Evolutionary conservation across 176 grass and related monocot genomes (phyloP), one percentile per base, ranked within the genome.

Genomic region (Raddia guianensis): DNA sequence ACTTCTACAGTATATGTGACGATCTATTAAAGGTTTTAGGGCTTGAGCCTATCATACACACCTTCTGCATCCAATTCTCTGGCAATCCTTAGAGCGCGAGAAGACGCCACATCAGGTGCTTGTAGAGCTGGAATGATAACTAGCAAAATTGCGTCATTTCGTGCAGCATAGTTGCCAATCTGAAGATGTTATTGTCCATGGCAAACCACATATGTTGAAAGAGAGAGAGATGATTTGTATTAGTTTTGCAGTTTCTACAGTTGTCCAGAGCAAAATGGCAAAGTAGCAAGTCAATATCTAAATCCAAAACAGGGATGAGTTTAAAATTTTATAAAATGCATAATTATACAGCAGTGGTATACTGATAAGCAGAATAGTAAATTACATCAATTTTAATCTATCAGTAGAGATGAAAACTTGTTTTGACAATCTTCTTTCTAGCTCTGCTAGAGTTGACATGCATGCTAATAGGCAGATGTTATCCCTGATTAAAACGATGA

Each of bases 11-110:
- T 35, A 66, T 53, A 66, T 53, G 16, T 55, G 18, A 56, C 27
- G 49, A 56, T 21, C 43, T 68, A 14, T 67, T 53, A 37, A 13
- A 9, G 49, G 45, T 66, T 14, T 12, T 80, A 27, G 8, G 37
- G 45, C 35, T 52, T 55, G 16, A 79, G 12, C 9, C 12, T 16
- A 32, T 75, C 70, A 72, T 44, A 76, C 67, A 59, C 68, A 97
- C 91, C 93, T 86, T 97, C 93, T 66, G 86, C 53, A 70, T 93
- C 94, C 52, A 93, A 84, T 88, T 97, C 90, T 69, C 86, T 97
- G 16, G 88, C 94, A 62, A 86, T 72, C 50, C 83, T 84, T 82
- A 97, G 94, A 82, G 83, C 91, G 72, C 75, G 81, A 86, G 94
- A 97, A 72, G 94, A 93, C 48, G 83, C 83, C 49, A 97, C 82